Conservation (phyloP, 2,329 filamentous ascomycete species). For the Epichloe scottii region DNA sequence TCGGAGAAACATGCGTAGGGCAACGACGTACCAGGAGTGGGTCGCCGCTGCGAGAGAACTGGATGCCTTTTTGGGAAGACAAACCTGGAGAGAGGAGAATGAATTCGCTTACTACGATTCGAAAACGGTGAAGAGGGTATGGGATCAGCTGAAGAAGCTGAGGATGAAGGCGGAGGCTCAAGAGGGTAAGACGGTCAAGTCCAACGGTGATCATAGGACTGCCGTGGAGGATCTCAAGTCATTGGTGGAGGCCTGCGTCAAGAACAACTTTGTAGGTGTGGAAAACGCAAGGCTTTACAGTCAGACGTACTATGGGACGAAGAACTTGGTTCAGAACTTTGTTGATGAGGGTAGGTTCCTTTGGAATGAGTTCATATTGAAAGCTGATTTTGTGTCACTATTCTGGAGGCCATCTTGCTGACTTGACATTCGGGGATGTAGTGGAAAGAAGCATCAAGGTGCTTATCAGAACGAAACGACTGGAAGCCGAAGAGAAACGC, state of each 20-base stretch:
- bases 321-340: slow-evolving; percentile 81
- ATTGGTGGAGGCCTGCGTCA: slow-evolving; percentile 80
- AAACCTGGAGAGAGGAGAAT: slow-evolving; percentile 66
- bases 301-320: slow-evolving; percentile 97
- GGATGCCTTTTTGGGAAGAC: slow-evolving; percentile 70
- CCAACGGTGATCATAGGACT: slow-evolving; percentile 23
- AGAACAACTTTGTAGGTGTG: slow-evolving; percentile 93
- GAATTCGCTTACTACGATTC: slow-evolving; percentile 79
- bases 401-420: not conserved
- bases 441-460: slow-evolving; percentile 56
- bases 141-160: slow-evolving; percentile 58
- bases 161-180: slow-evolving; percentile 46
- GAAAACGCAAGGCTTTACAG: slow-evolving; percentile 93
- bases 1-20: slow-evolving; percentile 55
- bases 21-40: slow-evolving; percentile 75
- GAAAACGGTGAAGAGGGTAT: slow-evolving; percentile 66
- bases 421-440: slow-evolving; percentile 14
- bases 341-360: slow-evolving; percentile 58
- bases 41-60: slow-evolving; percentile 64
- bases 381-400: not conserved
- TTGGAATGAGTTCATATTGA: not conserved
- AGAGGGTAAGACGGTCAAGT: slow-evolving; percentile 26
- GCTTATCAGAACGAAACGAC: slow-evolving; percentile 52
- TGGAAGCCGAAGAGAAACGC: slow-evolving; percentile 63
- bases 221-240: slow-evolving; percentile 64